Conservation (phyloP, 1,139 yeast genomes). For the Nadsonia commutata region DNA sequence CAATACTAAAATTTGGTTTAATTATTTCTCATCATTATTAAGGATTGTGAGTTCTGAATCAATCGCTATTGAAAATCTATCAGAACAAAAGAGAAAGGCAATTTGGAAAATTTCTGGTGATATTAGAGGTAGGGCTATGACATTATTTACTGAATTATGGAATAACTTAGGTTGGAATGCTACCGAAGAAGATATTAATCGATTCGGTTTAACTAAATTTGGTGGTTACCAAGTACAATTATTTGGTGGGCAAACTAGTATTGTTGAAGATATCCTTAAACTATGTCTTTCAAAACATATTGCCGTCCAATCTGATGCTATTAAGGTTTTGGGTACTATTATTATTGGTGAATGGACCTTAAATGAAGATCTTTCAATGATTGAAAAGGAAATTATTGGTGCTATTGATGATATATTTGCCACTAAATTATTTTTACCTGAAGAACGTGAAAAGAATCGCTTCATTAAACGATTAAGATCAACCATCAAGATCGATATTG, state of each 20-base stretch:
- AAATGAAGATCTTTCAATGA: slow-evolving; percentile 42
- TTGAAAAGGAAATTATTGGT: slow-evolving; percentile 38
- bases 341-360: slow-evolving; percentile 51
- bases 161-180: slow-evolving; percentile 59
- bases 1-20: slow-evolving; percentile 37
- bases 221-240: slow-evolving; percentile 67
- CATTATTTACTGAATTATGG: slow-evolving; percentile 51
- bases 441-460: slow-evolving; percentile 36
- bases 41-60: slow-evolving; percentile 33
- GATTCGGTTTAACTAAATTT: slow-evolving; percentile 48
- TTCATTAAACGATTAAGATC: slow-evolving; percentile 39
- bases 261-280: slow-evolving; percentile 51
- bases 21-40: slow-evolving; percentile 44
- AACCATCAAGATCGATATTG: slow-evolving; percentile 42
- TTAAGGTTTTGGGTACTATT: slow-evolving; percentile 56
- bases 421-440: slow-evolving; percentile 38
- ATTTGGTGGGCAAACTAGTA: slow-evolving; percentile 40
- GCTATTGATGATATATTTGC: slow-evolving; percentile 52
- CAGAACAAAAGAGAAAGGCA: slow-evolving; percentile 62
- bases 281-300: slow-evolving; percentile 57
- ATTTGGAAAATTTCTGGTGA: slow-evolving; percentile 50
- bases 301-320: slow-evolving; percentile 50
- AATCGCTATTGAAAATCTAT: slow-evolving; percentile 21
- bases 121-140: slow-evolving; percentile 46
- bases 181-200: slow-evolving; percentile 37